Percentiles rank a stretch among this genome's conserved stretches.
Conservation (phyloP, 495 filamentous ascomycete genomes). For the Emericellopsis terricola region DNA sequence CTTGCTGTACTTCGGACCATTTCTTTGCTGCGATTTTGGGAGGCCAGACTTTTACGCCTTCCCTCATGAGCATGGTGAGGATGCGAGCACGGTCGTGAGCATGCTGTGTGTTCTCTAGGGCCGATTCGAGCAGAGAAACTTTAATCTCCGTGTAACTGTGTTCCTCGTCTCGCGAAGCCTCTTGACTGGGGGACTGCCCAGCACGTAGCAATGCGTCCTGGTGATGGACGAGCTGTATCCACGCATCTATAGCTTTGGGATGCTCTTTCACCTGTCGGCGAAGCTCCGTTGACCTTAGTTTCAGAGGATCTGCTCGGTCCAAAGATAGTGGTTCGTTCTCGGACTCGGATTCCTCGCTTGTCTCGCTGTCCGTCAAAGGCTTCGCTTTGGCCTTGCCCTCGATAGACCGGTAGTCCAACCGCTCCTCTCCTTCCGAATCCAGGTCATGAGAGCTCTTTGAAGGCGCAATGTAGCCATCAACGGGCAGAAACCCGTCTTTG, state of each 20-base stretch:
- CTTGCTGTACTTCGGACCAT: conserved; percentile 43
- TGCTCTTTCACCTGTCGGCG: conserved; percentile 36
- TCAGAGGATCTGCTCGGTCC: conserved; percentile 21
- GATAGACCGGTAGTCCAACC: conserved; percentile 52
- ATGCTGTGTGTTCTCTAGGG: conserved; percentile 34
- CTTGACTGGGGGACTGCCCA: conserved; percentile 14
- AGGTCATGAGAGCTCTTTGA: conserved; percentile 20
- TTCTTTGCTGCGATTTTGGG: conserved; percentile 35
- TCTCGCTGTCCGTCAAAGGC: conserved; percentile 23
- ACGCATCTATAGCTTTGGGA: conserved; percentile 49
- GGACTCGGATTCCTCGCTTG: conserved; percentile 30
- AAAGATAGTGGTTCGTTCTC: conserved; percentile 12
- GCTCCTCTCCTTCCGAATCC: conserved; percentile 19
- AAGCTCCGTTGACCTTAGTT: conserved; percentile 36
- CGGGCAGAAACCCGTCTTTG: no score
- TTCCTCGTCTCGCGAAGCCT: conserved; percentile 39
- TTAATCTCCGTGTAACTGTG: conserved; percentile 59
- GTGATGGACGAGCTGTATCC: conserved; percentile 59
- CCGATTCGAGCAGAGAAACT: conserved; percentile 64
- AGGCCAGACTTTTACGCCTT: conserved; percentile 59
- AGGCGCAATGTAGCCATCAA: no score
- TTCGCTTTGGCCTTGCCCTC: conserved; percentile 37
- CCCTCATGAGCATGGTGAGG: conserved; percentile 47
- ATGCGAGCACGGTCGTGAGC: conserved; percentile 33
- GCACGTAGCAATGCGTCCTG: conserved; percentile 46